Conservation (phyloP, 768 basidiomycete genomes). For the Calocybe indica region DNA sequence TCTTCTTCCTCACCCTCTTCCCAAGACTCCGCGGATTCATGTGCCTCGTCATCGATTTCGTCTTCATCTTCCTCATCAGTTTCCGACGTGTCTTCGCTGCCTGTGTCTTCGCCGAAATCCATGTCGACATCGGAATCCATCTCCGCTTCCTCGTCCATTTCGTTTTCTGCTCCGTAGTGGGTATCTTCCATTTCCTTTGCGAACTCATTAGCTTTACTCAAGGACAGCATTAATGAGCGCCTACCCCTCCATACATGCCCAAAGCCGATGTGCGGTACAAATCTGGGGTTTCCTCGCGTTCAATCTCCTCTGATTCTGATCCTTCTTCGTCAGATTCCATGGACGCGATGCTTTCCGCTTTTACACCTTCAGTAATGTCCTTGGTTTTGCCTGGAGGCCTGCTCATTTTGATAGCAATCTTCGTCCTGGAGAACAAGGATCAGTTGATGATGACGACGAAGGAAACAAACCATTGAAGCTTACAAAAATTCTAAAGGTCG, state of each 20-base stretch:
- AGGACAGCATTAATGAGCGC: slow-evolving; percentile 21
- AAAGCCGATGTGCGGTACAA: slow-evolving; percentile 94
- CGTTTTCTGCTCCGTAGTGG: slow-evolving; percentile 62
- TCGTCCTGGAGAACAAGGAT: slow-evolving; percentile 52
- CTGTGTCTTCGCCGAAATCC: slow-evolving; percentile 81
- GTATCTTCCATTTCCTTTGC: slow-evolving; percentile 81
- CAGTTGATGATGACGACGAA: slow-evolving; percentile 5
- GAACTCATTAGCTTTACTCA: slow-evolving; percentile 7
- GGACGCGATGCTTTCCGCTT: slow-evolving; percentile 44
- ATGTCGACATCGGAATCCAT: slow-evolving; percentile 83
- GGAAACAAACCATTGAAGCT: slow-evolving; percentile 19
- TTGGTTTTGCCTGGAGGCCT: slow-evolving; percentile 64
- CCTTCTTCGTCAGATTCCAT: slow-evolving; percentile 50
- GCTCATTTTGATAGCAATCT: slow-evolving; percentile 98
- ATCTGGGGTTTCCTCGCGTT: slow-evolving; percentile 82
- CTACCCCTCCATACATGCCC: slow-evolving; percentile 90
- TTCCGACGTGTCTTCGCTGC: slow-evolving; percentile 75
- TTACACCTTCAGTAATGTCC: slow-evolving; percentile 42
- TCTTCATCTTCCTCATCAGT: slow-evolving; percentile 69
- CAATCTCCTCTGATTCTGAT: slow-evolving; percentile 47
- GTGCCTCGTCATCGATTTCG: slow-evolving; percentile 53
- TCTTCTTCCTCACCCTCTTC: slow-evolving; percentile 66
- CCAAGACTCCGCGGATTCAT: slow-evolving; percentile 58
- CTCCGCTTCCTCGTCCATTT: slow-evolving; percentile 78
- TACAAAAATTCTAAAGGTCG: slow-evolving; percentile 88